Conservation (phyloP, 495 filamentous ascomycete species). For the Cetradonia linearis region DNA sequence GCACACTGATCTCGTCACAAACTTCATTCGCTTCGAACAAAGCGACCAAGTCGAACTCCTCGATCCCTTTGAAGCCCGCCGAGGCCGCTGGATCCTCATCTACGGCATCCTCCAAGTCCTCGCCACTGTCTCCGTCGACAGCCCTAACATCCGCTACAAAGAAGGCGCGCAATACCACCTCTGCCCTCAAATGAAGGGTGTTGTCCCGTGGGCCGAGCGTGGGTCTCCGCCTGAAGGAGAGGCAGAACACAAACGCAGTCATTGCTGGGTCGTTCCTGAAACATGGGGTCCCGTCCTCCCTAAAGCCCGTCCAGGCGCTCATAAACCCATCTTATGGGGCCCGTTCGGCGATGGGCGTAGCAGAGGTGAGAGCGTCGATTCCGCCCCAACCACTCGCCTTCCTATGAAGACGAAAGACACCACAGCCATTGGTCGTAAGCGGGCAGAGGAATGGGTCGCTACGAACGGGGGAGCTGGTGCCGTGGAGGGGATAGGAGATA, state of each 20-base stretch:
- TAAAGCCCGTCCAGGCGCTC: constrained; percentile 24
- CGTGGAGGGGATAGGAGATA: constrained; percentile 12
- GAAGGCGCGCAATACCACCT: constrained; percentile 56
- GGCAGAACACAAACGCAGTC: constrained; percentile 45
- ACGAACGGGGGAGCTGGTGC: constrained; percentile 9
- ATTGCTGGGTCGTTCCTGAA: constrained; percentile 48
- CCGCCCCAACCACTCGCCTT: constrained; percentile 12
- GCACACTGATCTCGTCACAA: constrained; percentile 51
- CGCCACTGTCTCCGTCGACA: constrained; percentile 56
- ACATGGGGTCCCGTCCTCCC: constrained; percentile 35
- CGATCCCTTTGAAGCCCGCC: constrained; percentile 49
- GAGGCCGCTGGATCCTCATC: constrained; percentile 62
- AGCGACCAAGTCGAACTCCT: constrained; percentile 36
- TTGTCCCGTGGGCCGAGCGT: constrained; percentile 46
- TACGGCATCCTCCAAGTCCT: constrained; percentile 64
- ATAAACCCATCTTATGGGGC: constrained; percentile 27
- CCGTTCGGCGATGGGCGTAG: constrained; percentile 25
- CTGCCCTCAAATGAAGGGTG: constrained; percentile 45
- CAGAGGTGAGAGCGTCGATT: constrained; percentile 17
- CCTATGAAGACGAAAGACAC: constrained; percentile 13
- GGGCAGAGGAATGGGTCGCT: constrained; percentile 25
- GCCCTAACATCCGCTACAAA: constrained; percentile 47
- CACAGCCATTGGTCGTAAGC: constrained; percentile 17
- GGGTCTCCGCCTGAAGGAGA: constrained; percentile 36
- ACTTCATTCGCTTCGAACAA: constrained; percentile 56